phyloP scores from a whole-genome alignment of 1,139 yeast species.

The Lodderomyces theae region DNA sequence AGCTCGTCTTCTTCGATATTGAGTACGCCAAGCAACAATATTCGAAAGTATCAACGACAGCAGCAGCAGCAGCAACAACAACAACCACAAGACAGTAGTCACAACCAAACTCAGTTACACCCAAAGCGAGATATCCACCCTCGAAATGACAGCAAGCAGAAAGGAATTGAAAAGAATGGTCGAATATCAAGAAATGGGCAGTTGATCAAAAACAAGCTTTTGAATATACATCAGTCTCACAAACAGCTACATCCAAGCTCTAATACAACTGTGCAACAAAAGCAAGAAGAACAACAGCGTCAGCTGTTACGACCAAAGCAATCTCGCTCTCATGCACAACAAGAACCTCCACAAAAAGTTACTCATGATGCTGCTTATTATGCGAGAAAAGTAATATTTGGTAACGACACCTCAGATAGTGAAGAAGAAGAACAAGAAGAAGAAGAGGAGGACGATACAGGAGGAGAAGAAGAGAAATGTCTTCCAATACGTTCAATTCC shows the following conservation, averaged over 20 bases:
- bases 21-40: constrained; percentile 34
- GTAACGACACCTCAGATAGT: constrained; percentile 26
- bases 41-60: constrained; percentile 24
- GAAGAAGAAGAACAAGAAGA: constrained; percentile 20
- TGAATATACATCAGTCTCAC: constrained; percentile 31
- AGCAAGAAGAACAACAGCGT: background rate
- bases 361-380: constrained; percentile 4
- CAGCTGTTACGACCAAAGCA: background rate
- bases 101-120: constrained; percentile 5
- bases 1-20: constrained; percentile 35
- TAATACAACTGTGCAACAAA: constrained; percentile 5
- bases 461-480: background rate
- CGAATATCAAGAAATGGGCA: constrained; percentile 22
- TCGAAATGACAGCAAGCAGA: constrained; percentile 1
- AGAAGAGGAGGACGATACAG: too few relatives aligned
- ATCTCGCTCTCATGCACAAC: too few relatives aligned
- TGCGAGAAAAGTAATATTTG: constrained; percentile 27
- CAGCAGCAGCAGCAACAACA: constrained; percentile 18
- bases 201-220: constrained; percentile 27
- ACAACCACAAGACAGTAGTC: constrained; percentile 14
- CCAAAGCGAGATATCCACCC: constrained; percentile 2
- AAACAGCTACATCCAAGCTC: constrained; percentile 12
- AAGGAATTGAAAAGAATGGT: background rate
- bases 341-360: background rate
- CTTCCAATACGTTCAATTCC: constrained; percentile 29